phyloP scores from a whole-genome alignment of 768 basidiomycete species.

The Hemileccinum impolitum region DNA sequence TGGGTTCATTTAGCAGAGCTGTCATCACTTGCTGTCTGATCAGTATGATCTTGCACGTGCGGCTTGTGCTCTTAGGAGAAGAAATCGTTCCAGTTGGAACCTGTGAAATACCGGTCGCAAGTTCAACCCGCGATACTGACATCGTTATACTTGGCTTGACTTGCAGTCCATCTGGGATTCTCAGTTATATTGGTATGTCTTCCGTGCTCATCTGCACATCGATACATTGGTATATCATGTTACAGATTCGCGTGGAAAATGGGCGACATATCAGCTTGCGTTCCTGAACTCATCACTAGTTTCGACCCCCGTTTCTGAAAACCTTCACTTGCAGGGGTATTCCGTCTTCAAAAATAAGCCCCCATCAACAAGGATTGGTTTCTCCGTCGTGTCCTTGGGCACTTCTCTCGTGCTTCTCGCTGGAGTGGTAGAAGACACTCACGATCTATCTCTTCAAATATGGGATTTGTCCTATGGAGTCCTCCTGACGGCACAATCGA shows the following conservation, averaged over 20 bases:
- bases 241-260: constrained; percentile 44
- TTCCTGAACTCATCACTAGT: constrained; percentile 24
- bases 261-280: constrained; percentile 37
- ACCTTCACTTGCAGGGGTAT: constrained; percentile 23
- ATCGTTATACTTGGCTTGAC: constrained; percentile 13
- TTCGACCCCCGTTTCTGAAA: constrained; percentile 18
- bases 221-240: not conserved
- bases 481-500: constrained; percentile 50
- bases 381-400: constrained; percentile 47
- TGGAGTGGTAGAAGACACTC: constrained; percentile 29
- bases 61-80: constrained; percentile 19
- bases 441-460: constrained; percentile 52
- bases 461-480: constrained; percentile 73
- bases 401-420: constrained; percentile 60
- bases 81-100: constrained; percentile 13
- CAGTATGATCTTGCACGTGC: constrained; percentile 18
- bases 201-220: not conserved
- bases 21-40: constrained; percentile 24
- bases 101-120: constrained; percentile 22
- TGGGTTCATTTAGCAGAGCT: constrained; percentile 2
- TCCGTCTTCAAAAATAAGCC: constrained; percentile 8
- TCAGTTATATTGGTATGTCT: constrained; percentile 49
- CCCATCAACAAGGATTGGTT: constrained; percentile 6
- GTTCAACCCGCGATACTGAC: not conserved
- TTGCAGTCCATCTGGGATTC: constrained; percentile 43